Percentiles rank a stretch among this genome's conserved stretches.
phyloP scores from a whole-genome alignment of 1,139 yeast genomes.

The Geotrichum aggregatum region DNA sequence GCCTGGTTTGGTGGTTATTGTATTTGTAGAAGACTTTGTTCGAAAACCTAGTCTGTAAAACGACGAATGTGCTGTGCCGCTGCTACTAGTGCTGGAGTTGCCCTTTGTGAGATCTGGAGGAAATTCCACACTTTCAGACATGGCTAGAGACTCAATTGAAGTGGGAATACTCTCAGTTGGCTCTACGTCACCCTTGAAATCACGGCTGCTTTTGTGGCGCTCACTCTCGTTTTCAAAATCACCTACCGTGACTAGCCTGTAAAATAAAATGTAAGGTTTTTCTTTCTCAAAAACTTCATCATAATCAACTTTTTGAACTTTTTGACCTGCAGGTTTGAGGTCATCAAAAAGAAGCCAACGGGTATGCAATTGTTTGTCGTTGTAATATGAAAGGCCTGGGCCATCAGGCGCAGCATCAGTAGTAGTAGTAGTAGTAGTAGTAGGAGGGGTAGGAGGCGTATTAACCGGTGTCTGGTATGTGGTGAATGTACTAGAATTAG shows the following conservation, averaged over 20 bases:
- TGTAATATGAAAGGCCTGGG: neutral
- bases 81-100: neutral
- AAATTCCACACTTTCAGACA: neutral
- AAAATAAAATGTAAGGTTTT: conserved; percentile 70
- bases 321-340: conserved; percentile 44
- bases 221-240: conserved; percentile 19
- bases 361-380: conserved; percentile 24
- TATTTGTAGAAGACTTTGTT: neutral
- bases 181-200: too few relatives aligned
- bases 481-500: neutral
- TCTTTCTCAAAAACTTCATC: conserved; percentile 57
- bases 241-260: conserved; percentile 48
- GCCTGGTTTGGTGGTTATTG: neutral
- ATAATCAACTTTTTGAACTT: conserved; percentile 51
- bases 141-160: neutral
- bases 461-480: neutral
- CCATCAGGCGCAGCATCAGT: neutral
- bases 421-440: neutral
- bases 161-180: too few relatives aligned
- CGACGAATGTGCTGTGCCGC: neutral
- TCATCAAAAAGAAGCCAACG: conserved; percentile 72
- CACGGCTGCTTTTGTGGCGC: conserved; percentile 3
- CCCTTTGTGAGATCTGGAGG: neutral
- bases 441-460: neutral
- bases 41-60: neutral